phyloP scores from a whole-genome alignment of 192 early-diverging fungal genomes.

The Funneliformis geosporum region DNA sequence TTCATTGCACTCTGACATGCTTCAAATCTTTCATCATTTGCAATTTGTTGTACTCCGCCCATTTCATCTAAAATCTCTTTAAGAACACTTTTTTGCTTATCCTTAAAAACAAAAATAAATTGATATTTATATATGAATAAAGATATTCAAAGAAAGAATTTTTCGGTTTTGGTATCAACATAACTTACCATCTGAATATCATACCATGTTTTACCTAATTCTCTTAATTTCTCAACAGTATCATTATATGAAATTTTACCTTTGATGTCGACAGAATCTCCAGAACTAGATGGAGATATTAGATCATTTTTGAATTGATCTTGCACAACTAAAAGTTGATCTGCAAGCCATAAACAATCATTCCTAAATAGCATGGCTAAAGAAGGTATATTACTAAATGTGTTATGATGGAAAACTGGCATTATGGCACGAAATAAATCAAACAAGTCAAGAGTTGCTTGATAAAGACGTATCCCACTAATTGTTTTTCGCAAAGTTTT shows the following conservation, averaged over 20 bases:
- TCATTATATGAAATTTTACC: constrained; percentile 50
- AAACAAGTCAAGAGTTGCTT: constrained; percentile 48
- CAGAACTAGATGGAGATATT: not conserved
- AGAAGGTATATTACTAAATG: constrained; percentile 55
- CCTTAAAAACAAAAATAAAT: too few relatives aligned
- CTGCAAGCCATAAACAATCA: constrained; percentile 66
- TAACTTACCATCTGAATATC: constrained; percentile 54
- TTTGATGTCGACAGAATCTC: not conserved
- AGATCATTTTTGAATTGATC: constrained; percentile 38
- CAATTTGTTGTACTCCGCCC: constrained; percentile 38
- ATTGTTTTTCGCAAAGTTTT: not conserved
- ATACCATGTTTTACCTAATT: constrained; percentile 56
- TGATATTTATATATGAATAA: too few relatives aligned
- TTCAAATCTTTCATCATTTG: constrained; percentile 49
- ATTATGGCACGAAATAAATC: constrained; percentile 66
- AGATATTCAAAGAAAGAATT: not conserved
- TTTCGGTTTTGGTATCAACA: constrained; percentile 23
- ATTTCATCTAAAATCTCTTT: constrained; percentile 47
- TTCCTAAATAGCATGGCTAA: constrained; percentile 66
- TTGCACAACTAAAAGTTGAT: constrained; percentile 45
- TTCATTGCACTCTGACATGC: constrained; percentile 54
- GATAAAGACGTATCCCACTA: constrained; percentile 40
- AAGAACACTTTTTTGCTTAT: constrained; percentile 55
- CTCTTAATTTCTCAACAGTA: constrained; percentile 49
- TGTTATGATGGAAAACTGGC: constrained; percentile 60